These are phyloP conservation scores for Peronosclerospora sorghi DNA, from an alignment of 352 stramenopile genomes.

Conservation along the genomic window DNA sequence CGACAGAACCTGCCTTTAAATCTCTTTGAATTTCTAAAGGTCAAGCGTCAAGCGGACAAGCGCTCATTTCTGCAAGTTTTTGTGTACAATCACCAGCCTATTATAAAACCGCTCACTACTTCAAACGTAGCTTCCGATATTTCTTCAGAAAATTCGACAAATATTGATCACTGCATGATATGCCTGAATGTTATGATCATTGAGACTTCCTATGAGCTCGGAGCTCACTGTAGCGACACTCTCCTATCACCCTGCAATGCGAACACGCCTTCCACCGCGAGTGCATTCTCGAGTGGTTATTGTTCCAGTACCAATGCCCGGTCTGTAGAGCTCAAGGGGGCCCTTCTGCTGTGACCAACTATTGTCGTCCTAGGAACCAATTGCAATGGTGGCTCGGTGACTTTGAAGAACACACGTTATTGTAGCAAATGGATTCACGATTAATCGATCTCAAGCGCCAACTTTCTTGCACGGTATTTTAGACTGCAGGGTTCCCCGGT, in stretches of 20 bases:
- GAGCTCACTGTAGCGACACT: conserved; percentile 5
- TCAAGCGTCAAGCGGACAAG: too few species aligned
- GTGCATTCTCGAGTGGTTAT: conserved; percentile 65
- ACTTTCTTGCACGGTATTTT: too few species aligned
- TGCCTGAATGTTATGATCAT: too few species aligned
- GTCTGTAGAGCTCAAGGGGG: too few species aligned
- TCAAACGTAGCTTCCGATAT: conserved; percentile 12
- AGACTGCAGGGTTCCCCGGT: too few species aligned
- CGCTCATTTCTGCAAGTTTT: conserved; percentile 62
- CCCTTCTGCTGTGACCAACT: conserved; percentile 45
- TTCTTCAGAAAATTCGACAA: not conserved
- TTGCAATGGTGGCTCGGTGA: too few species aligned
- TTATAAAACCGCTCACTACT: conserved; percentile 21
- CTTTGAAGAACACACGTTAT: too few species aligned
- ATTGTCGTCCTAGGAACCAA: conserved; percentile 40
- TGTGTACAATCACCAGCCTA: conserved; percentile 42
- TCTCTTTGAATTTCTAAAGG: conserved; percentile 58
- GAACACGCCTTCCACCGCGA: conserved; percentile 60
- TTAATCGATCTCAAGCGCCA: too few species aligned
- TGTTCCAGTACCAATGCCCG: too few species aligned
- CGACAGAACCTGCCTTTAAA: too few species aligned
- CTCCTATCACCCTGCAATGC: conserved; percentile 43
- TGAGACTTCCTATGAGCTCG: too few species aligned
- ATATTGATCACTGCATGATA: conserved; percentile 33
- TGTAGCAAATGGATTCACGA: too few species aligned